phyloP scores from a whole-genome alignment of 1,284 basidiomycete genomes.

The Tilletia horrida region DNA sequence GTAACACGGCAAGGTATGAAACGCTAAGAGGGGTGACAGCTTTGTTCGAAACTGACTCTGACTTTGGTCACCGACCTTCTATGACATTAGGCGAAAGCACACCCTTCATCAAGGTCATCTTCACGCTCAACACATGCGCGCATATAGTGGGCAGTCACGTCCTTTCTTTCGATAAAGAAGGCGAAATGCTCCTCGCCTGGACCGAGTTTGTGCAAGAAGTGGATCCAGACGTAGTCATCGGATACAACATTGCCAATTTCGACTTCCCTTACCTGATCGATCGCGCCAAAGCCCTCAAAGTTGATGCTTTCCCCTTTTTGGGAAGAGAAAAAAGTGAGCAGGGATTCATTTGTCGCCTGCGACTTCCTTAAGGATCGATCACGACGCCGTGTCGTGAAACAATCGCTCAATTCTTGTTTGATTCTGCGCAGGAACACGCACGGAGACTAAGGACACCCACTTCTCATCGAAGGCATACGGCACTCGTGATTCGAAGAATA shows the following conservation, averaged over 20 bases:
- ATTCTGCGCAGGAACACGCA: conserved; percentile 34
- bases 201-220: conserved; percentile 49
- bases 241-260: conserved; percentile 55
- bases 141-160: conserved; percentile 54
- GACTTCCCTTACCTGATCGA: conserved; percentile 55
- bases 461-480: conserved; percentile 55
- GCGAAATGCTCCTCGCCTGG: conserved; percentile 52
- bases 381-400: too few species aligned
- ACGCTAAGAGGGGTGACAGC: neutral
- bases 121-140: conserved; percentile 52
- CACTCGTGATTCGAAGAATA: conserved; percentile 53
- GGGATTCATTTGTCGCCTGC: too few species aligned
- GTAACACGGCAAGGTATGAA: conserved; percentile 50
- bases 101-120: conserved; percentile 54
- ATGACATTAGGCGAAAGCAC: conserved; percentile 28
- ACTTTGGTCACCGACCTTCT: neutral
- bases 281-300: conserved; percentile 51
- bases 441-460: conserved; percentile 54
- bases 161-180: conserved; percentile 47
- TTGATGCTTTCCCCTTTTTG: conserved; percentile 48
- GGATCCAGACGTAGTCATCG: conserved; percentile 54
- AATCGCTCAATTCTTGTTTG: too few species aligned
- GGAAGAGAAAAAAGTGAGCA: conserved; percentile 43
- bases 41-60: neutral
- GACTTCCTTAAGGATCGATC: neutral